phyloP scores from a whole-genome alignment of 2,329 filamentous ascomycete species.

The Pochonia chlamydosporia region DNA sequence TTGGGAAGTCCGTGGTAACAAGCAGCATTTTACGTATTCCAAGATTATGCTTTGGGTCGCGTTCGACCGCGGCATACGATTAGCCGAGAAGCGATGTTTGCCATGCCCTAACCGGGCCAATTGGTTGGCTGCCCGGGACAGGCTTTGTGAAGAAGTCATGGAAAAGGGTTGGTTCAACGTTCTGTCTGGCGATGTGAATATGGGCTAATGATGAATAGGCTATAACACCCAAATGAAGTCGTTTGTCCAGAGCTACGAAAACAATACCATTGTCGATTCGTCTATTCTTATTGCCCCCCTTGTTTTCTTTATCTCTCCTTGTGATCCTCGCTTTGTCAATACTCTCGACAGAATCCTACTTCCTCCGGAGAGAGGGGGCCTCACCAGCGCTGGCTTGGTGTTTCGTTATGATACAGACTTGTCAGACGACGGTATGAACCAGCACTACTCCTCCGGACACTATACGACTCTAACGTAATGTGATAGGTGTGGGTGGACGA shows the following conservation, averaged over 20 bases:
- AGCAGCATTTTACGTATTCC: slow-evolving; percentile 75
- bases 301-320: slow-evolving; percentile 74
- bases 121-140: slow-evolving; percentile 63
- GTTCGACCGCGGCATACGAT: slow-evolving; percentile 67
- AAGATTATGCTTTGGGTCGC: slow-evolving; percentile 82
- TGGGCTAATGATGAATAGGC: neutral
- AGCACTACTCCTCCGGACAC: slow-evolving; percentile 11
- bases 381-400: slow-evolving; percentile 70
- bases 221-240: slow-evolving; percentile 65
- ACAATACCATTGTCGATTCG: slow-evolving; percentile 63
- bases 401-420: slow-evolving; percentile 67
- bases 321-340: slow-evolving; percentile 67
- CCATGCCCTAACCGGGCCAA: slow-evolving; percentile 63
- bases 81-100: slow-evolving; percentile 69
- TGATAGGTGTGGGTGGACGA: slow-evolving; percentile 60
- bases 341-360: slow-evolving; percentile 68
- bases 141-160: slow-evolving; percentile 71
- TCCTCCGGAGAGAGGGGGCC: slow-evolving; percentile 66
- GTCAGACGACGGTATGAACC: slow-evolving; percentile 57
- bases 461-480: neutral
- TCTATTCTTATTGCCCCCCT: slow-evolving; percentile 71
- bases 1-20: slow-evolving; percentile 72
- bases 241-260: slow-evolving; percentile 74
- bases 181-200: neutral
- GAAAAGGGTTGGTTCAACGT: slow-evolving; percentile 43